Conservation (phyloP, 257 asterid genomes). For the Verbena officinalis region DNA sequence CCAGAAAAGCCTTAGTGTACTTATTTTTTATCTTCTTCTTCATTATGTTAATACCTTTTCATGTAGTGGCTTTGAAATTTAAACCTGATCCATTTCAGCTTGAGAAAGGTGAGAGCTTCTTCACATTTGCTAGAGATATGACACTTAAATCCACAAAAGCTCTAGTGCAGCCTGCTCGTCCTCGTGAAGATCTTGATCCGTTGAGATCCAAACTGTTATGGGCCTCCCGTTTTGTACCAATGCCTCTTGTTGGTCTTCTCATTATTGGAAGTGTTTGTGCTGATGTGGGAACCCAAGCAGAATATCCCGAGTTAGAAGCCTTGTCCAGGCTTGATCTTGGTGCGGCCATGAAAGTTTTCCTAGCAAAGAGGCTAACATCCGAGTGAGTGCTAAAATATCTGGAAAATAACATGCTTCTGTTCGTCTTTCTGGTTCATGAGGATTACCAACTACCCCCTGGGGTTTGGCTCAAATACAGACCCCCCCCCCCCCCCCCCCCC, state of each 20-base stretch:
- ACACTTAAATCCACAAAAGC: constrained; percentile 89
- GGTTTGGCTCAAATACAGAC: too few species aligned
- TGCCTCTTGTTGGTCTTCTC: constrained; percentile 96
- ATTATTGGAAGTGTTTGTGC: constrained; percentile 86
- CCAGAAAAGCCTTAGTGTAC: not conserved
- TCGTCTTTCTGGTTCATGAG: constrained; percentile 5
- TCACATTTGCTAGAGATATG: constrained; percentile 95
- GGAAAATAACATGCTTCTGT: not conserved
- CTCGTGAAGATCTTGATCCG: constrained; percentile 83
- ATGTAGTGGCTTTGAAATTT: constrained; percentile 22
- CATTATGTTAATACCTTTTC: too few species aligned
- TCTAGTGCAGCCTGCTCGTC: constrained; percentile 54
- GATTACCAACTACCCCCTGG: not conserved
- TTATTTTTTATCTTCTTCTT: not conserved
- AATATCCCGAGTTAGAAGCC: constrained; percentile 87
- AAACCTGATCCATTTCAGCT: constrained; percentile 46
- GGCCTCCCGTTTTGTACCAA: constrained; percentile 92
- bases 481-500: too few species aligned
- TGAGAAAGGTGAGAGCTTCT: constrained; percentile 95
- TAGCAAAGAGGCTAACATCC: constrained; percentile 88
- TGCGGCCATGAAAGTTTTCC: constrained; percentile 93
- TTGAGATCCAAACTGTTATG: constrained; percentile 91
- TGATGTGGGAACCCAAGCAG: constrained; percentile 62
- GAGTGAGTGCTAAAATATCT: constrained; percentile 59
- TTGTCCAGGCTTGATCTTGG: constrained; percentile 92